phyloP scores from a whole-genome alignment of 495 filamentous ascomycete species.

The Staphylotrichum tortipilum region DNA sequence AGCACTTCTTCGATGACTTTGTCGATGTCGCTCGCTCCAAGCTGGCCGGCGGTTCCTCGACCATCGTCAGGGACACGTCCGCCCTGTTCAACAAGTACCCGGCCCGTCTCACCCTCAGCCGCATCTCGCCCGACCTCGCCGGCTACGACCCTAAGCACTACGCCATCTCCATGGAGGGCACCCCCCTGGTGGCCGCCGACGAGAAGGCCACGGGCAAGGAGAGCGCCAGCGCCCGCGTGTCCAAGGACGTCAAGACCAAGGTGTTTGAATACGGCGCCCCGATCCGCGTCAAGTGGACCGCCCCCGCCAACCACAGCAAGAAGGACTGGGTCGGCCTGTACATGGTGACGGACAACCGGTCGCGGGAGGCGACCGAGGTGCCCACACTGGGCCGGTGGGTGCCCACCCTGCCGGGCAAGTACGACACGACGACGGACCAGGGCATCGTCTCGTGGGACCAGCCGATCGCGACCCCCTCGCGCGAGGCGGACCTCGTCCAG shows the following conservation, averaged over 20 bases:
- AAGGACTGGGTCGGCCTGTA: slow-evolving; percentile 95
- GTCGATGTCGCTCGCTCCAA: slow-evolving; percentile 81
- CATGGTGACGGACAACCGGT: slow-evolving; percentile 85
- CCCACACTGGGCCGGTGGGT: slow-evolving; percentile 87
- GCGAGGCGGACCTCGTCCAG: slow-evolving; percentile 42
- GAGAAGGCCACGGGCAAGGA: slow-evolving; percentile 45
- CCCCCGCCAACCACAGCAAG: slow-evolving; percentile 82
- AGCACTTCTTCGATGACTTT: slow-evolving; percentile 84
- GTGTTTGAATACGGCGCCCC: slow-evolving; percentile 85
- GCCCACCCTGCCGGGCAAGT: slow-evolving; percentile 65
- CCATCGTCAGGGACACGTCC: slow-evolving; percentile 79
- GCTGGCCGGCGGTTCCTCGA: slow-evolving; percentile 75
- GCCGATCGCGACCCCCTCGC: slow-evolving; percentile 41
- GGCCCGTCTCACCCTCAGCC: slow-evolving; percentile 74
- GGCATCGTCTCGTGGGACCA: slow-evolving; percentile 68
- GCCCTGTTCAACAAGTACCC: slow-evolving; percentile 86
- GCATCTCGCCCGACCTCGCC: slow-evolving; percentile 70
- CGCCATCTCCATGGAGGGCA: slow-evolving; percentile 63
- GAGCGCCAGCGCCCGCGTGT: slow-evolving; percentile 35
- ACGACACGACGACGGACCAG: slow-evolving; percentile 66
- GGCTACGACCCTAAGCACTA: slow-evolving; percentile 82
- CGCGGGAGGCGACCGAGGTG: slow-evolving; percentile 71
- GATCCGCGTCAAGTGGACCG: slow-evolving; percentile 86
- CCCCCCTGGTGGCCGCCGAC: slow-evolving; percentile 41
- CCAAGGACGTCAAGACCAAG: slow-evolving; percentile 54